These are phyloP conservation scores for Tuctoria greenei DNA, from an alignment of 176 grass and related monocot species.

Conservation along the genomic window DNA sequence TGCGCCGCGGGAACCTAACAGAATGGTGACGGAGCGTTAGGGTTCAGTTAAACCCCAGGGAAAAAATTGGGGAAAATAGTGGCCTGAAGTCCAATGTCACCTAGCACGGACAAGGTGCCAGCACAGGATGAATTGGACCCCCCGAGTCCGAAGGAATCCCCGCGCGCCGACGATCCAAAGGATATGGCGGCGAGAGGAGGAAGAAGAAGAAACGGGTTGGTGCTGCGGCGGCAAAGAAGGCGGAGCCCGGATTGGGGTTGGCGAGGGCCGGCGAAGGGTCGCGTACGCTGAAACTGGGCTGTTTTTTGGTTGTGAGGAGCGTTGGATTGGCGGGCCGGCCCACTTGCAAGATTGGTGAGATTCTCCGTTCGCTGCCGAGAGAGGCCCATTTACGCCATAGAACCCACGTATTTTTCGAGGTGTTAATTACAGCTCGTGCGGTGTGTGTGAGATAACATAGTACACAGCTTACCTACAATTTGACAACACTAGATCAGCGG, in stretches of 20 bases:
- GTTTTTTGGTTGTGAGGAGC: too few species aligned
- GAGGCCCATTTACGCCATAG: not conserved
- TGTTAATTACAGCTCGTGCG: too few species aligned
- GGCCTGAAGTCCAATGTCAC: not conserved
- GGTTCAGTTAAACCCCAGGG: not conserved
- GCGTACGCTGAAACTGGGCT: too few species aligned
- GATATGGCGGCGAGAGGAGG: not conserved
- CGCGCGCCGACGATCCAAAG: not conserved
- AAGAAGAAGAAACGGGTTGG: not conserved
- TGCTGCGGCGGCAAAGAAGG: not conserved
- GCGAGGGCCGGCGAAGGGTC: not conserved
- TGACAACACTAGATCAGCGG: too few species aligned
- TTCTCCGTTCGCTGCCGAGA: not conserved
- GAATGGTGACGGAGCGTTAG: not conserved
- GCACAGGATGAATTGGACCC: not conserved
- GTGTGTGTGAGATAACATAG: too few species aligned
- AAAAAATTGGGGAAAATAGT: not conserved
- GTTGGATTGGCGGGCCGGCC: not conserved
- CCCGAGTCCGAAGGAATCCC: not conserved
- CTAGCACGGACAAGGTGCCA: not conserved
- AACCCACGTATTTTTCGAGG: too few species aligned
- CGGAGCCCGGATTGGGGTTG: not conserved
- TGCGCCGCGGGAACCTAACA: constrained; percentile 21
- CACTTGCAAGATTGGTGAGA: not conserved
- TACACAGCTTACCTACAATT: too few species aligned